A percentile compares a stretch with the other conserved stretches of the same genome.
phyloP scores from a whole-genome alignment of 495 filamentous ascomycete species.

The Lasiosphaeria ovina region DNA sequence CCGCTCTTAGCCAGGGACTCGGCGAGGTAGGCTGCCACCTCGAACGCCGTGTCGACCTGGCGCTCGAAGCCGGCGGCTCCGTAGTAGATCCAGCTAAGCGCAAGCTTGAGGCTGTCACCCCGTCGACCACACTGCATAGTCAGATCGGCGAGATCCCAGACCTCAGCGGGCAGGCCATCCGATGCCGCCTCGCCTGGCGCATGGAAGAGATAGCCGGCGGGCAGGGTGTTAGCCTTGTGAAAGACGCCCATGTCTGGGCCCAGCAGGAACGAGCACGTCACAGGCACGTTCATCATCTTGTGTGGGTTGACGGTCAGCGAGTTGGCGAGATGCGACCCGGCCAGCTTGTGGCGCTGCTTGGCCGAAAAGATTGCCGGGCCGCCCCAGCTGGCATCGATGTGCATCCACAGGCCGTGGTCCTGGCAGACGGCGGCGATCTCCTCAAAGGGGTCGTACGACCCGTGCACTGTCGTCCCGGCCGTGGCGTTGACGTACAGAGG shows the following conservation, averaged over 20 bases:
- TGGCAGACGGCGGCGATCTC: slow-evolving; percentile 70
- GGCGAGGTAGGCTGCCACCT: slow-evolving; percentile 63
- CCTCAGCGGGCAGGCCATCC: slow-evolving; percentile 26
- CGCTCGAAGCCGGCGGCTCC: slow-evolving; percentile 56
- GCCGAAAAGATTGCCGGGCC: slow-evolving; percentile 77
- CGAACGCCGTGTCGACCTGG: slow-evolving; percentile 69
- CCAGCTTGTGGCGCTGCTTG: slow-evolving; percentile 59
- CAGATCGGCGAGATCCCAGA: slow-evolving; percentile 91
- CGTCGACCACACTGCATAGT: slow-evolving; percentile 89
- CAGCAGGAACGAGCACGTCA: slow-evolving; percentile 89
- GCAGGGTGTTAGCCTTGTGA: slow-evolving; percentile 78
- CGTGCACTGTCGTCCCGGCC: slow-evolving; percentile 89
- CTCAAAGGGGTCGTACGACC: slow-evolving; percentile 80
- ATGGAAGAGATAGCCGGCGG: slow-evolving; percentile 86
- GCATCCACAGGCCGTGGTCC: slow-evolving; percentile 76
- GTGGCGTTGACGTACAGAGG: slow-evolving; percentile 96
- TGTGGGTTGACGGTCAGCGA: slow-evolving; percentile 87
- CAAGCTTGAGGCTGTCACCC: slow-evolving; percentile 83
- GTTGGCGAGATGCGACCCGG: slow-evolving; percentile 70
- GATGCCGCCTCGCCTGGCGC: slow-evolving; percentile 32
- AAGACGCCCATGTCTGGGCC: slow-evolving; percentile 71
- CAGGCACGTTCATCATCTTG: slow-evolving; percentile 91
- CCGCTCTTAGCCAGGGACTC: slow-evolving; percentile 47
- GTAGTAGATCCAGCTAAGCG: slow-evolving; percentile 86
- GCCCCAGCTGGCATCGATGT: slow-evolving; percentile 90